Evolutionary conservation across 257 asterid genomes (phyloP).

Genomic region (Ajuga chamaepitys): DNA sequence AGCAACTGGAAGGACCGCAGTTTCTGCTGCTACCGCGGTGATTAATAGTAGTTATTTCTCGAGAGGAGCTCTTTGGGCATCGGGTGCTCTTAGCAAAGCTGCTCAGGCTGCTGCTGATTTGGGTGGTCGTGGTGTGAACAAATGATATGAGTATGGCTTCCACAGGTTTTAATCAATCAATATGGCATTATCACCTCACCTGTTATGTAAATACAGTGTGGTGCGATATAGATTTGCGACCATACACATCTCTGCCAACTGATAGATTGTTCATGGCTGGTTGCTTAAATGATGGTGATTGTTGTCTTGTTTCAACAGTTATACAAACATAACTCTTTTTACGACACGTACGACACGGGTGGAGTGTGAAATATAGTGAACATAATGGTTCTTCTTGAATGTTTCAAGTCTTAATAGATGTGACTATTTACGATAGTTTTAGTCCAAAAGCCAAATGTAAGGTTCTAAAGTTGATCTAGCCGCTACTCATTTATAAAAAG

Average conservation of each 20-base stretch:
- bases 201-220: background rate
- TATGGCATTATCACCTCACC: background rate
- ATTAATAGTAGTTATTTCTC: constrained; percentile 74
- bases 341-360: too few relatives aligned
- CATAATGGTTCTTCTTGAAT: too few relatives aligned
- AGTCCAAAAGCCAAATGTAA: too few relatives aligned
- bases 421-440: too few relatives aligned
- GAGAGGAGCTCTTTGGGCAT: constrained; percentile 79
- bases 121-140: constrained; percentile 44
- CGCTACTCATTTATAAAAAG: too few relatives aligned
- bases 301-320: background rate
- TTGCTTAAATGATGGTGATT: background rate
- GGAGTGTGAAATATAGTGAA: too few relatives aligned
- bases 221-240: background rate
- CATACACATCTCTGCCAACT: too few relatives aligned
- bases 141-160: constrained; percentile 15
- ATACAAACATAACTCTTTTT: background rate
- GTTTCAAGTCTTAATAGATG: too few relatives aligned
- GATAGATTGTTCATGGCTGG: background rate
- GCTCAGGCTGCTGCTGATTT: constrained; percentile 75
- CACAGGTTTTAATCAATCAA: too few relatives aligned
- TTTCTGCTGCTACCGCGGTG: constrained; percentile 71
- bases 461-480: too few relatives aligned
- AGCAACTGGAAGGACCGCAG: constrained; percentile 77
- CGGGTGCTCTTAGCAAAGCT: constrained; percentile 72